phyloP scores from a whole-genome alignment of 148 eudicot genomes.

The Amaranthus cruentus region DNA sequence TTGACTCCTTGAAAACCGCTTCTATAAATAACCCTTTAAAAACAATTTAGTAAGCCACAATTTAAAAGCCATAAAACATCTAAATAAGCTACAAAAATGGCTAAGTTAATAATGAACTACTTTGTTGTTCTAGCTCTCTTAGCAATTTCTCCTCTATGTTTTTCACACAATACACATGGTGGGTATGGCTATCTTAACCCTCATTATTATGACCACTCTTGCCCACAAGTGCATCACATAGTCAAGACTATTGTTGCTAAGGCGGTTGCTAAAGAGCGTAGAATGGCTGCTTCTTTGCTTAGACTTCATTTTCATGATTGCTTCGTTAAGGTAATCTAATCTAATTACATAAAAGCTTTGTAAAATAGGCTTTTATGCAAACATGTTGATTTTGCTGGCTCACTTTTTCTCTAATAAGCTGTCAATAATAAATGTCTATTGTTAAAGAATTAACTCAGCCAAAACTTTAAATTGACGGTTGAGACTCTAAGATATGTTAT shows the following conservation, averaged over 20 bases:
- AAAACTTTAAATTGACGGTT: no score
- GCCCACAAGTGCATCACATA: slow-evolving; percentile 56
- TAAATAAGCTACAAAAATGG: slow-evolving; percentile 13
- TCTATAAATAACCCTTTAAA: no score
- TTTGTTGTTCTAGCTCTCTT: slow-evolving; percentile 17
- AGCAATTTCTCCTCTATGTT: slow-evolving; percentile 31
- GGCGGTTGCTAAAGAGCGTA: slow-evolving; percentile 59
- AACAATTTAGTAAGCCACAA: no score
- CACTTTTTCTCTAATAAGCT: no score
- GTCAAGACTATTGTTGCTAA: slow-evolving; percentile 56
- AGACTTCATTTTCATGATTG: slow-evolving; percentile 87
- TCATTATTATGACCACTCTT: slow-evolving; percentile 65
- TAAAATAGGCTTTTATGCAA: not conserved
- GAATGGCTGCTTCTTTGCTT: slow-evolving; percentile 84
- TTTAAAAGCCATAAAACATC: not conserved
- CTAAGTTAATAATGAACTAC: slow-evolving; percentile 19
- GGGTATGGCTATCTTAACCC: slow-evolving; percentile 56
- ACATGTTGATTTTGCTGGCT: not conserved
- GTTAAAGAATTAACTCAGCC: no score
- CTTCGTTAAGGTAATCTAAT: slow-evolving; percentile 56
- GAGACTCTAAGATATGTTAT: no score
- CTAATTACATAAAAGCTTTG: not conserved
- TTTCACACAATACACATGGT: slow-evolving; percentile 29
- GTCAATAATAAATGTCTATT: no score
- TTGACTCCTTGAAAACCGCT: no score